Evolutionary conservation across 2,329 filamentous ascomycete genomes (phyloP).

Genomic region (Calycina marina): DNA sequence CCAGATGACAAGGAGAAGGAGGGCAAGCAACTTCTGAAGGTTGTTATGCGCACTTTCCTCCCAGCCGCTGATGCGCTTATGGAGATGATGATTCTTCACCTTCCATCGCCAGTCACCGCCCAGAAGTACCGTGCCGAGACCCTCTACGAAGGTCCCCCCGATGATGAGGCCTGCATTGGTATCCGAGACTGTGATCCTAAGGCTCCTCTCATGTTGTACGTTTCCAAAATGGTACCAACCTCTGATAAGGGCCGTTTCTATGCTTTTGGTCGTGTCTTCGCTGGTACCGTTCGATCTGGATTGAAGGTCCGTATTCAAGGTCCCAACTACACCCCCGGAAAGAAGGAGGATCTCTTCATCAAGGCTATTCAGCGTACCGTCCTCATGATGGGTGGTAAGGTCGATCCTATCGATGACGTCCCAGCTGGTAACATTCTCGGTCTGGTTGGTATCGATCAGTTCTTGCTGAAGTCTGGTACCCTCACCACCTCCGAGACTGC

Average conservation of each 20-base stretch:
- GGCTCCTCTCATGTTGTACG: conserved; percentile 98
- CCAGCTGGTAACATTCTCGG: conserved; percentile 99
- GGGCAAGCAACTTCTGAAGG: conserved; percentile 96
- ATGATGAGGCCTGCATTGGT: conserved; percentile 86
- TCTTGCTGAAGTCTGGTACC: conserved; percentile 99
- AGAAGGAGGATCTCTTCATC: conserved; percentile 98
- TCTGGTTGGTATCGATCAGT: conserved; percentile 98
- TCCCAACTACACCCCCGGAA: conserved; percentile 94
- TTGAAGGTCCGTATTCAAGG: conserved; percentile 99
- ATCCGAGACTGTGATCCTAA: conserved; percentile 98
- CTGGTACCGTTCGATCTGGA: conserved; percentile 93
- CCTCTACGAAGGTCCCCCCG: conserved; percentile 91
- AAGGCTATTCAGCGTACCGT: conserved; percentile 99
- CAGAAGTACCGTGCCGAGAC: conserved; percentile 98
- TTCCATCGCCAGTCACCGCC: conserved; percentile 88
- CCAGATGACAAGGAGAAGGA: conserved; percentile 81
- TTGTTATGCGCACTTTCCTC: conserved; percentile 97
- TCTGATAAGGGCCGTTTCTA: conserved; percentile 99
- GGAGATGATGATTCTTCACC: conserved; percentile 99
- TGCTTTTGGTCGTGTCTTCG: conserved; percentile 99
- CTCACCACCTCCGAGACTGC: conserved; percentile 93
- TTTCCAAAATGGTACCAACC: conserved; percentile 99
- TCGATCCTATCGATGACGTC: conserved; percentile 97
- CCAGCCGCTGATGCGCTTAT: conserved; percentile 94
- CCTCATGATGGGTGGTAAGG: conserved; percentile 99